Evolutionary conservation across 1,284 basidiomycete species (phyloP).

Genomic region (Phaffia rhodozyma): DNA sequence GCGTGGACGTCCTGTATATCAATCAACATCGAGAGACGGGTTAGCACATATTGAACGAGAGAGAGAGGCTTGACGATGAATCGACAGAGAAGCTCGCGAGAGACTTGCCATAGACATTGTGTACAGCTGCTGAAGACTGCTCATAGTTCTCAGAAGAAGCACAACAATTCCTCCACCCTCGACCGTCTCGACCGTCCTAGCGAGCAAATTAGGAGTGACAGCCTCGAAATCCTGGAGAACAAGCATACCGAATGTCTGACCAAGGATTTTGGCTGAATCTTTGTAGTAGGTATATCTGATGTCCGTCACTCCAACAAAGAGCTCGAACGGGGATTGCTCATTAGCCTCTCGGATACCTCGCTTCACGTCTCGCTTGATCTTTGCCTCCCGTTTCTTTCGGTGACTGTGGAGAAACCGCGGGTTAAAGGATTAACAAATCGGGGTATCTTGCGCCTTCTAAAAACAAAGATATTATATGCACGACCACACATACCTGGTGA

Average conservation of each 20-base stretch:
- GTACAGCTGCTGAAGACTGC: constrained; percentile 83
- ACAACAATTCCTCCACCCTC: constrained; percentile 93
- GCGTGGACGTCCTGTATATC: constrained; percentile 71
- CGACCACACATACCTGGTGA: constrained; percentile 57
- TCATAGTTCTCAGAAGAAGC: constrained; percentile 88
- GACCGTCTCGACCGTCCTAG: constrained; percentile 95
- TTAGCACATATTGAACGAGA: not conserved
- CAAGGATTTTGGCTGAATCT: constrained; percentile 89
- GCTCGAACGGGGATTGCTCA: constrained; percentile 93
- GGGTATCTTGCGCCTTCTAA: not conserved
- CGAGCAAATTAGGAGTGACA: constrained; percentile 92
- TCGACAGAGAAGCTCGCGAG: not conserved
- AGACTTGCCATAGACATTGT: constrained; percentile 84
- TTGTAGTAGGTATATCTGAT: constrained; percentile 95
- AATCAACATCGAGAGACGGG: not conserved
- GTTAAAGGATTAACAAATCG: not conserved
- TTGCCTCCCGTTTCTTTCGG: constrained; percentile 90
- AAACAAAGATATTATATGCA: not conserved
- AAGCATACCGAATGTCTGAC: constrained; percentile 96
- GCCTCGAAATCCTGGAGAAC: constrained; percentile 98
- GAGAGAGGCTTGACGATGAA: not conserved
- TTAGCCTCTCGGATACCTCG: constrained; percentile 86
- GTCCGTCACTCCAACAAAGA: constrained; percentile 97
- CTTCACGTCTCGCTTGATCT: constrained; percentile 89
- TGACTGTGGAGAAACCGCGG: constrained; percentile 47